These are phyloP conservation scores for Choricystis sp. DNA, from an alignment of 139 green algal genomes.

Conservation along the genomic window DNA sequence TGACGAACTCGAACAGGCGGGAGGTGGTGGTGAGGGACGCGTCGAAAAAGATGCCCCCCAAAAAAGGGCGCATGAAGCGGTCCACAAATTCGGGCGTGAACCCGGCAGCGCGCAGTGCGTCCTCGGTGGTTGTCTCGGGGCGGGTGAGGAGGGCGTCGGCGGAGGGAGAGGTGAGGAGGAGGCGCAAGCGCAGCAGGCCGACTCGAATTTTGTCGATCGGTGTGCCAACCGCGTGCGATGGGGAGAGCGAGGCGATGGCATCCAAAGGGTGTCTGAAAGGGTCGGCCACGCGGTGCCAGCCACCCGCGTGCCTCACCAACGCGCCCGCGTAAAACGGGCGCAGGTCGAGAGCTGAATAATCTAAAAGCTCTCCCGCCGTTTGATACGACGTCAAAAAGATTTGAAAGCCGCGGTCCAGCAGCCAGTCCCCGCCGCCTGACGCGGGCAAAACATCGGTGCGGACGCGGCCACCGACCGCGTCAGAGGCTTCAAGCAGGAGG, in stretches of 20 bases:
- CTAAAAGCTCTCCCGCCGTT: conserved; percentile 31
- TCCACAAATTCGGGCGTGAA: conserved; percentile 75
- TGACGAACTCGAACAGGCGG: conserved; percentile 86
- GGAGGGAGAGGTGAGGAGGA: not conserved
- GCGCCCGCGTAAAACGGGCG: conserved; percentile 85
- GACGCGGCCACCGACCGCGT: conserved; percentile 79
- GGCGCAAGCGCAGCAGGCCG: not conserved
- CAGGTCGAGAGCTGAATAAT: conserved; percentile 73
- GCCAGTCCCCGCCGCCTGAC: conserved; percentile 71
- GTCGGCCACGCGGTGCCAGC: conserved; percentile 45
- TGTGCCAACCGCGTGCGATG: conserved; percentile 72
- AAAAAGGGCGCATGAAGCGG: conserved; percentile 91
- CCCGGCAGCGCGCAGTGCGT: conserved; percentile 40
- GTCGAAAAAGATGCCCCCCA: conserved; percentile 98
- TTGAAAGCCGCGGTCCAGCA: conserved; percentile 93
- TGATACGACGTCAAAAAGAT: conserved; percentile 85
- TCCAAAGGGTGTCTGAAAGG: conserved; percentile 58
- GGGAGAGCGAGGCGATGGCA: conserved; percentile 30
- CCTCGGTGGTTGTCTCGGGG: not conserved
- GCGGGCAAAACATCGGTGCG: conserved; percentile 74
- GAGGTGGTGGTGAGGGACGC: conserved; percentile 50
- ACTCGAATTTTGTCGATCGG: conserved; percentile 21
- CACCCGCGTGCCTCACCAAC: conserved; percentile 41
- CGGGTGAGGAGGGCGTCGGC: not conserved
- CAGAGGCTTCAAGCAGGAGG: conserved; percentile 62